Evolutionary conservation across 805 yeast genomes (phyloP).

Genomic region (Kodamaea neixiangensis): DNA sequence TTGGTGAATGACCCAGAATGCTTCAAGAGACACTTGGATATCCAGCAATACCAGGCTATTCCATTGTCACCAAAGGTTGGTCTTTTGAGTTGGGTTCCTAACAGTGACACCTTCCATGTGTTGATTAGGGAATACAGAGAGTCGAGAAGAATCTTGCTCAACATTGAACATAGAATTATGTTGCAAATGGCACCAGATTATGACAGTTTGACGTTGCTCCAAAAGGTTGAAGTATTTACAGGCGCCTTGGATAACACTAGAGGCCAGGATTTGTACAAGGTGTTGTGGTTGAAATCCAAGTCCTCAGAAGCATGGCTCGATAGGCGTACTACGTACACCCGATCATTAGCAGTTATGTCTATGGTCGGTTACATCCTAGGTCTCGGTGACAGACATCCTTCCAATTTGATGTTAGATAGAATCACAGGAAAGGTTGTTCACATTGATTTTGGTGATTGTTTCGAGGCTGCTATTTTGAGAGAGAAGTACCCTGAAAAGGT

Average conservation of each 20-base stretch:
- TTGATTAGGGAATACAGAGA: constrained; percentile 91
- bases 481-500: constrained; percentile 98
- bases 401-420: constrained; percentile 92
- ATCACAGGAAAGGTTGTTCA: constrained; percentile 95
- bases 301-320: constrained; percentile 98
- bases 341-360: constrained; percentile 97
- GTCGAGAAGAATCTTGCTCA: constrained; percentile 81
- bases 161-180: constrained; percentile 95
- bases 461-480: constrained; percentile 94
- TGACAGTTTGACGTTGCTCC: constrained; percentile 82
- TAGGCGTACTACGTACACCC: constrained; percentile 91
- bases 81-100: constrained; percentile 94
- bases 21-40: constrained; percentile 91
- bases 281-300: constrained; percentile 92
- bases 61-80: constrained; percentile 98
- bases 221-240: constrained; percentile 95
- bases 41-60: constrained; percentile 89
- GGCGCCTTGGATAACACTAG: constrained; percentile 93
- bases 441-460: constrained; percentile 98
- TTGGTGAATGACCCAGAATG: constrained; percentile 91
- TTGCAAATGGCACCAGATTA: constrained; percentile 97
- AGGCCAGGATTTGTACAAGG: constrained; percentile 94
- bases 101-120: constrained; percentile 94
- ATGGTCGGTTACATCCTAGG: constrained; percentile 98
- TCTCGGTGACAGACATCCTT: constrained; percentile 96